Base-by-base conservation (phyloP, 306 rosid genomes). In the Fagus crenata region DNA sequence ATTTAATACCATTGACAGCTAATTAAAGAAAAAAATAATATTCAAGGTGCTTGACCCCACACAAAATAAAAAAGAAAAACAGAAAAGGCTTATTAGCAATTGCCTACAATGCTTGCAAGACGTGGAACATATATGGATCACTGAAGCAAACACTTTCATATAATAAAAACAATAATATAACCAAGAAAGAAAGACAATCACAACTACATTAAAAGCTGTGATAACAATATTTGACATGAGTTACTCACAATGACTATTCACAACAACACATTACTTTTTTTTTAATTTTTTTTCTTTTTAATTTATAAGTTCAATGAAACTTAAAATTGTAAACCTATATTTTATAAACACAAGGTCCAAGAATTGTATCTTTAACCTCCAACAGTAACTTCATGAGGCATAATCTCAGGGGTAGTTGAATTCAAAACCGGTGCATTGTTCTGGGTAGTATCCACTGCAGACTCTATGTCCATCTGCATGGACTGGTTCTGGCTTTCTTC, bases 361-460 rank as follows among this genome's bases (percentile, higher is more conserved):
- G 37, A 64, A 59, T n/a, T 54, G 33, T 32, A 81, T 67, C 82
- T 65, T 85, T 84, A 90, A 81, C 86, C 81, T 84, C 95, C 89
- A 76, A 87, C 88, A 14, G 89, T 1, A 75, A 88, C 96, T 85
- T 92, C 96, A 68, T 80, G 85, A 28, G 92, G 75, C 79, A 81
- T 83, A 77, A 86, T 83, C 75, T 89, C 93, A 0, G 91, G 81
- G 39, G 86, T 63, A 7, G 90, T 68, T 46, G 85, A 69, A 58
- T 59, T 77, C 2, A 72, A 37, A 61, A 76, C 74, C 40, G 82
- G 61, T 56, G 64, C 86, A 79, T 64, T 82, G 18, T 78, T 87
- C 43, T 79, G 78, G 49, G 67, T 63, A 49, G 49, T 68, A 58
- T 81, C 79, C 75, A 53, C 65, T 68, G 75, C 82, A 28, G 85